Evolutionary conservation across 2,329 filamentous ascomycete species (phyloP).

Genomic region (Samsoniella hepiali): DNA sequence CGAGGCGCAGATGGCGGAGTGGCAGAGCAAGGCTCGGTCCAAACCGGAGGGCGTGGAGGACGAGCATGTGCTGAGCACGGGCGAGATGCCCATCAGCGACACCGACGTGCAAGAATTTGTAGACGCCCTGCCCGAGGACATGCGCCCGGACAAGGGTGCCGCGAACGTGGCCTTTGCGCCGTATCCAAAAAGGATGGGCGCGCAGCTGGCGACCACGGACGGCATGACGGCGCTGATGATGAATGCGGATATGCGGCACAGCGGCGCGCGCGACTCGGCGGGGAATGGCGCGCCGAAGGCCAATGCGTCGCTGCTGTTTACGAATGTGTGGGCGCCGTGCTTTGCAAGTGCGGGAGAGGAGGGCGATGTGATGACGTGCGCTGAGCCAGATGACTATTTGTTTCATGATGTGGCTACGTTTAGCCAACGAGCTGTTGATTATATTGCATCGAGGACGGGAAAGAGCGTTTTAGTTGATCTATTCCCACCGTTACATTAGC

Average conservation of each 20-base stretch:
- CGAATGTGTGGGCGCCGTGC: not conserved
- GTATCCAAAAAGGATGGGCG: constrained; percentile 6
- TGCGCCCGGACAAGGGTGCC: not conserved
- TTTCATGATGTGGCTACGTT: constrained; percentile 52
- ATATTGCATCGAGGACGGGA: constrained; percentile 23
- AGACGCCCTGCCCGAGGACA: constrained; percentile 27
- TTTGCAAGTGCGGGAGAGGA: constrained; percentile 22
- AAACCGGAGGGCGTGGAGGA: constrained; percentile 38
- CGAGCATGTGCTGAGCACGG: constrained; percentile 22
- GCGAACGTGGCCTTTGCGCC: not conserved
- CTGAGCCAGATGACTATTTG: constrained; percentile 44
- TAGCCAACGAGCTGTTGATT: constrained; percentile 31
- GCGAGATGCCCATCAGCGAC: not conserved
- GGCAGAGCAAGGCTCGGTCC: constrained; percentile 41
- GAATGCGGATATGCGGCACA: not conserved
- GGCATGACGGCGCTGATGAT: not conserved
- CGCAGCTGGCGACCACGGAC: not conserved
- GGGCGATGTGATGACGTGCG: constrained; percentile 33
- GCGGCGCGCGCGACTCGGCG: not conserved
- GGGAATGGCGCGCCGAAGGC: not conserved
- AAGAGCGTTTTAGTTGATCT: constrained; percentile 25
- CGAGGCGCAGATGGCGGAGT: constrained; percentile 39
- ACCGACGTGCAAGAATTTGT: constrained; percentile 17
- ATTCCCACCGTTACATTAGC: constrained; percentile 20
- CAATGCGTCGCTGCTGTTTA: not conserved